A percentile compares a stretch with the other conserved stretches of the same genome.
Evolutionary conservation across 305 asterid genomes (phyloP).

Genomic region (Monarda citriodora): DNA sequence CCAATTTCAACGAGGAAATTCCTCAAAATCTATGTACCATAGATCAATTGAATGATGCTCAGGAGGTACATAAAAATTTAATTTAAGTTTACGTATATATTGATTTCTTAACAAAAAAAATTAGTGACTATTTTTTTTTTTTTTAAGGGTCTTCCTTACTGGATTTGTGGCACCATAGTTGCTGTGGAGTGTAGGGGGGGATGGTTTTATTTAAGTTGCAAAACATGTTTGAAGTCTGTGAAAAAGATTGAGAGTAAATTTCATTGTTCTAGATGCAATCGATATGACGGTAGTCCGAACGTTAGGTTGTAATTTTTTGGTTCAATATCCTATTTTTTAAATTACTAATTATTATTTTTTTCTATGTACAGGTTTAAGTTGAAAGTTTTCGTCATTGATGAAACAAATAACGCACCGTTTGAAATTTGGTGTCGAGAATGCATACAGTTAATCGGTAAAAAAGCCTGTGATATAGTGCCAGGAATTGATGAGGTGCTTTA

Average conservation of each 20-base stretch:
- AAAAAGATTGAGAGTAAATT: too few species aligned
- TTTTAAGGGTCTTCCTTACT: background rate
- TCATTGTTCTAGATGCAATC: background rate
- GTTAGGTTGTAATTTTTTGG: too few species aligned
- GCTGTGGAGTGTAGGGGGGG: background rate
- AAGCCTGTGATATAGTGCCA: background rate
- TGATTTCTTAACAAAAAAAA: too few species aligned
- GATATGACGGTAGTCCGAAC: background rate
- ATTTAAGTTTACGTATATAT: too few species aligned
- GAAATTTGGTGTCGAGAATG: background rate
- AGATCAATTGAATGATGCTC: background rate
- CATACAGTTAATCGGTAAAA: background rate
- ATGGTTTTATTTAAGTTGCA: background rate
- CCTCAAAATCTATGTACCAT: background rate
- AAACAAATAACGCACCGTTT: background rate
- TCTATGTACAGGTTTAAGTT: background rate
- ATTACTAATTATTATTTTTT: too few species aligned
- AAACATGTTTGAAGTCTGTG: background rate
- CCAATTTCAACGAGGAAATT: background rate
- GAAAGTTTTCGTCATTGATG: background rate
- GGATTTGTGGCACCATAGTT: background rate
- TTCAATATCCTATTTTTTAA: too few species aligned
- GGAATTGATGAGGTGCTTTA: too few species aligned
- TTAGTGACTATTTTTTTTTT: too few species aligned
- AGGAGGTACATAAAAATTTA: background rate